Conservation (phyloP, 164 flowering plant genomes). For the Kalanchoe fedtschenkoi region DNA sequence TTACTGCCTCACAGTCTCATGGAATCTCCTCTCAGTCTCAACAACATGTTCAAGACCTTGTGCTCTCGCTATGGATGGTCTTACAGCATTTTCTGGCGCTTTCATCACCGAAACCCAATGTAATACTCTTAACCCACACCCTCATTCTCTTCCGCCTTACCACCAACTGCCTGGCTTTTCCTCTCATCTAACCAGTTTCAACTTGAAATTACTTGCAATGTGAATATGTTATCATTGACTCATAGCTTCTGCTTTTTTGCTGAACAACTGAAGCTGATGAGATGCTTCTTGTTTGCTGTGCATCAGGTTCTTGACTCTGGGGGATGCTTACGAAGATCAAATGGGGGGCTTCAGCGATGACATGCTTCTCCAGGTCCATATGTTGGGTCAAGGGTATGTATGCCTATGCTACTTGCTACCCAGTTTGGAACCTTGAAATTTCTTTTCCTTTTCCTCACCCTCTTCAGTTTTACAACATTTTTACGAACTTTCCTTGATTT, state of each 20-base stretch:
- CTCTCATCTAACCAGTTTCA: too few relatives aligned
- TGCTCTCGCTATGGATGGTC: constrained; percentile 64
- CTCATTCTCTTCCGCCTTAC: too few relatives aligned
- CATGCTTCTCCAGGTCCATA: constrained; percentile 56
- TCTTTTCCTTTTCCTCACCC: not conserved
- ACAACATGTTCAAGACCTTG: constrained; percentile 36
- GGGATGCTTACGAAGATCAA: constrained; percentile 53
- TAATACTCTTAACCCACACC: constrained; percentile 19
- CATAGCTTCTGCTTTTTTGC: not conserved
- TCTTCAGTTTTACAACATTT: not conserved
- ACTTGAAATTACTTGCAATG: not conserved
- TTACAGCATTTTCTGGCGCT: constrained; percentile 69
- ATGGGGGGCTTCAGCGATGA: constrained; percentile 25
- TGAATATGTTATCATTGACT: not conserved
- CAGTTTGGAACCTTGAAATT: not conserved
- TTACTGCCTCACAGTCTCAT: too few relatives aligned
- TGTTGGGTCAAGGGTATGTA: constrained; percentile 74
- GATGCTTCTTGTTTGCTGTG: not conserved
- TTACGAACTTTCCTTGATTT: not conserved
- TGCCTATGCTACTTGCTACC: not conserved
- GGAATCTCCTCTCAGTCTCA: constrained; percentile 27
- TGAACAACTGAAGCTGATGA: not conserved
- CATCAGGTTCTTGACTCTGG: constrained; percentile 56
- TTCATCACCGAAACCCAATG: constrained; percentile 49
- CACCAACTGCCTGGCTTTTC: too few relatives aligned